Percentiles rank a stretch among this genome's conserved stretches.
phyloP scores from a whole-genome alignment of 2,329 filamentous ascomycete species.

The Trichoderma oligosporum region DNA sequence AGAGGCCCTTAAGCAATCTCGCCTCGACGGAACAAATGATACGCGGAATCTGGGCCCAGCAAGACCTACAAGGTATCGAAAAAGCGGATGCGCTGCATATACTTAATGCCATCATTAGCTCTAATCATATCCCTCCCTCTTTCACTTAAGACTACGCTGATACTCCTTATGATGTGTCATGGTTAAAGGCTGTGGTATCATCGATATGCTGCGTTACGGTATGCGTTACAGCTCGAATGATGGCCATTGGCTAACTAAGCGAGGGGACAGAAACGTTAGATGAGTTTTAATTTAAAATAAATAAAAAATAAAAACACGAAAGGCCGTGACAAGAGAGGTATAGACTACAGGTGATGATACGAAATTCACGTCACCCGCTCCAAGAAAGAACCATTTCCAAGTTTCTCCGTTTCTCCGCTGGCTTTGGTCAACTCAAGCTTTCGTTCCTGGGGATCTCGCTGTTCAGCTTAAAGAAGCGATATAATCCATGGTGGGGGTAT shows the following conservation, averaged over 20 bases:
- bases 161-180: not conserved
- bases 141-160: constrained; percentile 1
- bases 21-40: constrained; percentile 13
- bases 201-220: too few species aligned
- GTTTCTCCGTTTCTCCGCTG: constrained; percentile 5
- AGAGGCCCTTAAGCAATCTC: constrained; percentile 15
- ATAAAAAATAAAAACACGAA: too few species aligned
- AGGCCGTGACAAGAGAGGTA: too few species aligned
- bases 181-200: too few species aligned
- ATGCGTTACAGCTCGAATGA: too few species aligned
- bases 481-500: not conserved
- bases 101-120: constrained; percentile 14
- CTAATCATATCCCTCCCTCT: constrained; percentile 6
- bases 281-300: too few species aligned
- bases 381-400: not conserved
- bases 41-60: constrained; percentile 9
- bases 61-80: constrained; percentile 8
- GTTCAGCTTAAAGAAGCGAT: not conserved
- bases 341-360: too few species aligned
- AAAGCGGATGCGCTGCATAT: constrained; percentile 13
- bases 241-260: too few species aligned
- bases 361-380: not conserved
- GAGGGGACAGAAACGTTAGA: too few species aligned
- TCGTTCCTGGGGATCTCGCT: not conserved
- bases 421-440: not conserved